A percentile compares a stretch with the other conserved stretches of the same genome.
Evolutionary conservation across 1,284 basidiomycete genomes (phyloP).

Genomic region (Apiotrichum gamsii): DNA sequence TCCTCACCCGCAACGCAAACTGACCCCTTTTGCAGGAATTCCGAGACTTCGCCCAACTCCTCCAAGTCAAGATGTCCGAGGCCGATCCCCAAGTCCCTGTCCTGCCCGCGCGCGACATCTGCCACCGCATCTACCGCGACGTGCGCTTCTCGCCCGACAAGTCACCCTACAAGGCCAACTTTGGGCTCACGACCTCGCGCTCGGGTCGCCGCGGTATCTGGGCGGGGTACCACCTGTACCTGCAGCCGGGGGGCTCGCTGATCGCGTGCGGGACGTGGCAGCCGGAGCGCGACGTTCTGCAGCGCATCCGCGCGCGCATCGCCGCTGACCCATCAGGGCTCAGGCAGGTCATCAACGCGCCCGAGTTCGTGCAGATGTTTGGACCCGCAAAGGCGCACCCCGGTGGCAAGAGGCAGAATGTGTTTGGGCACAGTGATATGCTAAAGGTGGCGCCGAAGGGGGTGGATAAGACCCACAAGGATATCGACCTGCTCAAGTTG

Average conservation of each 20-base stretch:
- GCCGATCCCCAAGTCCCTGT: conserved; percentile 74
- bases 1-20: background rate
- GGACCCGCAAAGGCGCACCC: conserved; percentile 61
- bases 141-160: conserved; percentile 65
- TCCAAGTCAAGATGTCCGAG: conserved; percentile 60
- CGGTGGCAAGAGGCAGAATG: conserved; percentile 60
- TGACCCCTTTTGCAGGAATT: conserved; percentile 57
- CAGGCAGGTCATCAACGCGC: conserved; percentile 58
- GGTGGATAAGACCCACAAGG: conserved; percentile 69
- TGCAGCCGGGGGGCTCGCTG: conserved; percentile 63
- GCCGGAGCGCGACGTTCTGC: conserved; percentile 70
- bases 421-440: conserved; percentile 74
- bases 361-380: conserved; percentile 65
- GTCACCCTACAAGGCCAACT: conserved; percentile 79
- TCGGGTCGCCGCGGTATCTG: conserved; percentile 45
- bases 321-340: conserved; percentile 58
- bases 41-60: conserved; percentile 69
- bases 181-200: conserved; percentile 48
- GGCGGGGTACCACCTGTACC: conserved; percentile 42
- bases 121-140: conserved; percentile 50
- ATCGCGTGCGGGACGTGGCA: conserved; percentile 79
- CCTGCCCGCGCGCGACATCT: conserved; percentile 74
- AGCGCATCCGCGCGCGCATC: conserved; percentile 64
- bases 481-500: conserved; percentile 80
- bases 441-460: conserved; percentile 83